Base-by-base conservation (phyloP, 257 asterid genomes). In the Echium plantagineum region DNA sequence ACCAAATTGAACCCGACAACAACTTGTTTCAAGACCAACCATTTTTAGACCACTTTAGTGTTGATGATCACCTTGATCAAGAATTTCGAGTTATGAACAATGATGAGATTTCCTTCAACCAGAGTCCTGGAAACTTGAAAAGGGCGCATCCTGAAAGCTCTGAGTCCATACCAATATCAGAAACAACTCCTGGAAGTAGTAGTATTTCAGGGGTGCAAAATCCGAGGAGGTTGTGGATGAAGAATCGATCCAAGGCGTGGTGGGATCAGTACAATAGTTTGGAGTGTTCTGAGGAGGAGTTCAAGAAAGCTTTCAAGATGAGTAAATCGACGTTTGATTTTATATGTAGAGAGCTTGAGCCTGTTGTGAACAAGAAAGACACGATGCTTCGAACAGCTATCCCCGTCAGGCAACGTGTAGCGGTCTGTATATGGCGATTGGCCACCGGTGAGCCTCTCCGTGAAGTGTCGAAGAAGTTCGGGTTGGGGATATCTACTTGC, bases 371-470 rank as follows among this genome's bases (percentile, higher is more conserved):
- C 0, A 90, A 85, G 30, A 85, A 87, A 15, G 77, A 90, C 71
- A 90, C 97, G n/a, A 85, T 83, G 94, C 83, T 90, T 16, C 86
- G 97, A 0, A 21, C 66, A 35, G 97, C 97, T 0, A 90, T 90
- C 18, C 97, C 98, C 15, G 95, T 90, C 18, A 85, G 81, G 4
- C 95, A 87, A 66, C 83, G 98, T 6, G 96, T 90, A 7, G 98
- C 96, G 0, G 98, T 87, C 1, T 90, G 98, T 51, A 35, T 90
- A 5, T 90, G 94, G 94, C 53, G 96, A 26, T 69, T 90, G 38
- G 94, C 95, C 63, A 90, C 98, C 9, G 97, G 97, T 0, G 96
- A 81, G 46, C 89, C 97, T 6, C 94, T 90, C 28, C 96, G 97
- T 0, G 94, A 85, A 28, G 96, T 90, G 0, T 85, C 97, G 4